phyloP scores from a whole-genome alignment of 352 stramenopile species.

The Heterotrichella gracilis region DNA sequence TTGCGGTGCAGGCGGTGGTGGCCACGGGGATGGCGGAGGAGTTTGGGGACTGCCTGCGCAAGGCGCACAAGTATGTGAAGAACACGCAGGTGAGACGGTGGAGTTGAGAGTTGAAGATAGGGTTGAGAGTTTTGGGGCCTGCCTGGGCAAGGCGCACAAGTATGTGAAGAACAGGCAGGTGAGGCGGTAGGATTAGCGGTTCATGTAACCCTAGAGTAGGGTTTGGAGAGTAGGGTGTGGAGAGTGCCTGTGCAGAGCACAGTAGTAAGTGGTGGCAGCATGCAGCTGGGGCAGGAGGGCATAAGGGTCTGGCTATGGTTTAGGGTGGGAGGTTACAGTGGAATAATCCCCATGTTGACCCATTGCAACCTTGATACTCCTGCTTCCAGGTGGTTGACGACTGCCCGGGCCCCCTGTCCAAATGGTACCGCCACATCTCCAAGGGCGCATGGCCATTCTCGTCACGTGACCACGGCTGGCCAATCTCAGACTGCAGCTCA shows the following conservation, averaged over 20 bases:
- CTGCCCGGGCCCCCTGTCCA: too few relatives aligned
- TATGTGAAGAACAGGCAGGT: slow-evolving; percentile 48
- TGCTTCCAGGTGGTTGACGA: too few relatives aligned
- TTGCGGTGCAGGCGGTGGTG: slow-evolving; percentile 37
- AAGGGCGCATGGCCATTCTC: slow-evolving; percentile 53
- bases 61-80: slow-evolving; percentile 35
- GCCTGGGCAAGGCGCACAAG: slow-evolving; percentile 22
- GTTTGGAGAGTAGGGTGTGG: too few relatives aligned
- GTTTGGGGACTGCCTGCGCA: slow-evolving; percentile 11
- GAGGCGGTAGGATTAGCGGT: too few relatives aligned
- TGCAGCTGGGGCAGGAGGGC: too few relatives aligned
- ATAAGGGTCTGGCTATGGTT: too few relatives aligned
- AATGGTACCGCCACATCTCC: slow-evolving; percentile 41
- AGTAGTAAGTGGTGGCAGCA: slow-evolving; percentile 35
- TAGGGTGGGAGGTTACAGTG: too few relatives aligned
- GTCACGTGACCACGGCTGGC: slow-evolving; percentile 48
- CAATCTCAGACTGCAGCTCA: slow-evolving; percentile 50
- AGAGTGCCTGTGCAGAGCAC: slow-evolving; percentile 19
- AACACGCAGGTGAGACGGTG: slow-evolving; percentile 40
- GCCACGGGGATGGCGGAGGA: slow-evolving; percentile 24
- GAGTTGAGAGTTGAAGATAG: too few relatives aligned
- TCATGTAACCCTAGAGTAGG: too few relatives aligned
- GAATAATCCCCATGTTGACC: too few relatives aligned
- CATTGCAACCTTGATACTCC: too few relatives aligned
- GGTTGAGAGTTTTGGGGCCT: slow-evolving; percentile 16